These are phyloP conservation scores for Lodderomyces theae DNA, from an alignment of 1,139 yeast genomes.

Conservation along the genomic window DNA sequence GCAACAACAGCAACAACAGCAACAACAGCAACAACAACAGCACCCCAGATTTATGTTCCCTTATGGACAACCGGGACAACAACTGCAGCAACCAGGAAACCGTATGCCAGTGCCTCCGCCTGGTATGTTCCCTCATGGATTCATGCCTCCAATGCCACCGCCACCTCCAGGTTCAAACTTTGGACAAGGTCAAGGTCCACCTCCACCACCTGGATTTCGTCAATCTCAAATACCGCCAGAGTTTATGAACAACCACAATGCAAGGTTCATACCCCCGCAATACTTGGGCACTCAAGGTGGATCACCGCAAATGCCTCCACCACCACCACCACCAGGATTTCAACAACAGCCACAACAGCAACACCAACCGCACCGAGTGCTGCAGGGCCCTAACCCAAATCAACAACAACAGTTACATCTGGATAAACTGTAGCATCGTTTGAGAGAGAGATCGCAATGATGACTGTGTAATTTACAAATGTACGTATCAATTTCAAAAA, in stretches of 20 bases:
- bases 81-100: conserved; percentile 6
- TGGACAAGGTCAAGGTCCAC: conserved; percentile 13
- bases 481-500: too few relatives aligned
- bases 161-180: conserved; percentile 14
- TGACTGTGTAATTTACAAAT: neutral
- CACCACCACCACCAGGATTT: conserved; percentile 17
- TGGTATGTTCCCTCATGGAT: conserved; percentile 17
- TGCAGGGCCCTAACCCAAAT: too few relatives aligned
- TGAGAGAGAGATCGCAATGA: too few relatives aligned
- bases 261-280: conserved; percentile 21
- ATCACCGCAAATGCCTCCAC: conserved; percentile 7
- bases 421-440: conserved; percentile 5
- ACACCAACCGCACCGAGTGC: too few relatives aligned
- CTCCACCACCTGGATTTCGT: conserved; percentile 26
- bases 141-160: conserved; percentile 18
- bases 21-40: conserved; percentile 8
- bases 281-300: neutral
- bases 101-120: conserved; percentile 16
- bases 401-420: conserved; percentile 17
- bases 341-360: conserved; percentile 9
- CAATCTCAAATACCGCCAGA: conserved; percentile 20
- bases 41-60: conserved; percentile 11
- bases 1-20: conserved; percentile 8
- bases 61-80: conserved; percentile 1
- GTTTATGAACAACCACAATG: conserved; percentile 15